Base-by-base conservation (phyloP, 2,329 filamentous ascomycete species). In the Colletotrichum caudatum region DNA sequence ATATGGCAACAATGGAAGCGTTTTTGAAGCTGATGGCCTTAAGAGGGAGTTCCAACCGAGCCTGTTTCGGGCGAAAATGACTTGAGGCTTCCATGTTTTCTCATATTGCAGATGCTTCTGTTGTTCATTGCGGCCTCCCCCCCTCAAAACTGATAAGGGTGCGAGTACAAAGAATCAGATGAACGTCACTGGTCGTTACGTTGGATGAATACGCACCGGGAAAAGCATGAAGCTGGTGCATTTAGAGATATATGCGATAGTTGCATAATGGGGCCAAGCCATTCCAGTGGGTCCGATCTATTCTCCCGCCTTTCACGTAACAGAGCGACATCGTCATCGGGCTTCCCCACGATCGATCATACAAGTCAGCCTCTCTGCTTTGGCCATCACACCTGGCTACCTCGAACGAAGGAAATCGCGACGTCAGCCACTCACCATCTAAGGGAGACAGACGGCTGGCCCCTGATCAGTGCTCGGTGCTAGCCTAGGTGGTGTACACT, bases 241-340 rank as follows among this genome's bases (percentile, higher is more conserved):
- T 4, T 16, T n/a, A 2, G 6, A 1, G 1, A 2, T 35, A 20
- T 18, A 4, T 12, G 3, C 0, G 26, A n/a, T 59, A 56, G 8
- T n/a, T 48, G 26, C 12, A 57, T 57, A 35, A 8, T 18, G 1
- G 11, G 26, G 8, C 3, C 4, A 5, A 44, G 23, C 8, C 44
- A 44, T 54, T n/a, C n/a, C 39, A 4, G 65, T 71, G 69, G 69
- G 46, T 69, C 66, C 65, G 64, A 69, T 63, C 58, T 46, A 35
- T 37, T 29, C 39, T 14, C 23, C 59, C 11, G 18, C 48, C 48
- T n/a, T 23, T 35, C 61, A 54, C 29, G 29, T 29, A 29, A 29
- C 14, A 26, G 39, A 37, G 26, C 63, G 12, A 59, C 56, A 53
- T 54, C 54, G 50, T 66, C 53, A 66, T 66, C 63, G 26, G 60